Percentiles rank a stretch among this genome's conserved stretches.
Evolutionary conservation across 805 yeast species (phyloP).

Genomic region (Brettanomyces sp.): DNA sequence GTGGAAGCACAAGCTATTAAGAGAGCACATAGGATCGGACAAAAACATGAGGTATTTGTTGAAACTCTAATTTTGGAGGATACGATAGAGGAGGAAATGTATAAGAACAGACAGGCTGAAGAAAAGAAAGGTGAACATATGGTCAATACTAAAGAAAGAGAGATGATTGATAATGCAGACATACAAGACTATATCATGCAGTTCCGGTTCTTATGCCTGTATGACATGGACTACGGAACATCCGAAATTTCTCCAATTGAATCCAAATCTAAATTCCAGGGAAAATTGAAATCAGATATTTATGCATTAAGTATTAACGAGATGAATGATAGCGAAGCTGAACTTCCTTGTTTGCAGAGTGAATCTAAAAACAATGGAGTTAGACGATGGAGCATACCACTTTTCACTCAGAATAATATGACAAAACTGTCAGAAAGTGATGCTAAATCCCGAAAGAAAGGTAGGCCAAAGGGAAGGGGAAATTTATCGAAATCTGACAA

Average conservation of each 20-base stretch:
- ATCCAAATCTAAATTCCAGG: neutral
- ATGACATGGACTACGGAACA: slow-evolving; percentile 14
- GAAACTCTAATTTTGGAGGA: slow-evolving; percentile 55
- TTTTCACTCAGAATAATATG: slow-evolving; percentile 25
- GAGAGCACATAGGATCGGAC: slow-evolving; percentile 73
- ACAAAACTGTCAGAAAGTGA: slow-evolving; percentile 18
- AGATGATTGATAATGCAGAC: slow-evolving; percentile 49
- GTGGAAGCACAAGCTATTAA: slow-evolving; percentile 71
- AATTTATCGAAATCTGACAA: neutral
- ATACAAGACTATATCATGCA: slow-evolving; percentile 47
- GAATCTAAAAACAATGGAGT: slow-evolving; percentile 5
- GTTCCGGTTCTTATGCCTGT: slow-evolving; percentile 36
- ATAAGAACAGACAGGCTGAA: slow-evolving; percentile 24
- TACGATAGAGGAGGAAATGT: slow-evolving; percentile 64
- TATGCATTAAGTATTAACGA: neutral
- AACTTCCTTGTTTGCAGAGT: slow-evolving; percentile 9
- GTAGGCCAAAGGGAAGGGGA: slow-evolving; percentile 1
- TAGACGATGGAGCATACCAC: slow-evolving; percentile 28
- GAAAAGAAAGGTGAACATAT: slow-evolving; percentile 7
- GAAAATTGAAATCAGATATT: neutral
- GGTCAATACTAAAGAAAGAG: slow-evolving; percentile 16
- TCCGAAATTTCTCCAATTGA: neutral
- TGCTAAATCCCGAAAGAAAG: slow-evolving; percentile 8
- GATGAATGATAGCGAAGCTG: slow-evolving; percentile 12
- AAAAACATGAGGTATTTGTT: slow-evolving; percentile 51